Evolutionary conservation across 768 basidiomycete genomes (phyloP).

Genomic region (Agaricus blazei): DNA sequence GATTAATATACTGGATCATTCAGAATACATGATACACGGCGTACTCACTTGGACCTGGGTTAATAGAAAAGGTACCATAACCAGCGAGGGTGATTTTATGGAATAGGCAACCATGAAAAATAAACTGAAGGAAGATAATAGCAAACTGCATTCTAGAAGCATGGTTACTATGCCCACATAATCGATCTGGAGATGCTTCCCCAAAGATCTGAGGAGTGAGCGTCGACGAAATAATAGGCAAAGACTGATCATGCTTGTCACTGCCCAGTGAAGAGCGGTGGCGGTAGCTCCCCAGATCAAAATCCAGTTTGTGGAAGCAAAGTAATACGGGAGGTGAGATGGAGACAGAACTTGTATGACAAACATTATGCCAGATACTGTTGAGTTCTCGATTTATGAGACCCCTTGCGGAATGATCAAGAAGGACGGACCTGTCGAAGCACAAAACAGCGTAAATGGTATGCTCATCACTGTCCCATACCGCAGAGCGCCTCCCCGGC

Average conservation of each 20-base stretch:
- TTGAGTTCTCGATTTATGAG: neutral
- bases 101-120: neutral
- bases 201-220: neutral
- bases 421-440: neutral
- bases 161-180: neutral
- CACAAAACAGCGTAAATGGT: neutral
- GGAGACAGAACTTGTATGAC: neutral
- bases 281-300: neutral
- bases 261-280: neutral
- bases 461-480: neutral
- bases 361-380: neutral
- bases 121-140: conserved; percentile 1
- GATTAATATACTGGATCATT: neutral
- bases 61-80: conserved; percentile 3
- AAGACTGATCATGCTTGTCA: neutral
- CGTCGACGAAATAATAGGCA: neutral
- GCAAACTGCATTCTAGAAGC: neutral
- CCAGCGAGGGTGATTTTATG: neutral
- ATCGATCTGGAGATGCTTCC: neutral
- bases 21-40: neutral
- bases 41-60: conserved; percentile 1
- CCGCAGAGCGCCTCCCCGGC: neutral
- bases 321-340: neutral
- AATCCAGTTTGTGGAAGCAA: neutral
- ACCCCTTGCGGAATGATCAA: neutral